Evolutionary conservation across 139 green algal species (phyloP).

Genomic region (Tetraselmis chui): DNA sequence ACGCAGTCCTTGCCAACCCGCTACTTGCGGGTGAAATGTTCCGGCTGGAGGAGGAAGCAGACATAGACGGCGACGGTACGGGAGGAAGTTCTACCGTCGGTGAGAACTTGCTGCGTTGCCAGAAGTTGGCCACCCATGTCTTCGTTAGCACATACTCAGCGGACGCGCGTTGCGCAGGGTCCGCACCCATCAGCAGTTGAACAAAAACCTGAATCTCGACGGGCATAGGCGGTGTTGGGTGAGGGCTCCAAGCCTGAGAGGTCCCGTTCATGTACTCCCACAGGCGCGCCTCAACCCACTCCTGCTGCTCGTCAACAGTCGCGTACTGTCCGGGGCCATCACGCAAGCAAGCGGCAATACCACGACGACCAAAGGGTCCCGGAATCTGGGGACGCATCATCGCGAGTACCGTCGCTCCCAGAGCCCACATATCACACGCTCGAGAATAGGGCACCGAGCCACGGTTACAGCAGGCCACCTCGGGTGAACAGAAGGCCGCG

Average conservation of each 20-base stretch:
- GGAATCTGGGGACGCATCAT: not conserved
- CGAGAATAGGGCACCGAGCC: not conserved
- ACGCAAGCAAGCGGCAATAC: not conserved
- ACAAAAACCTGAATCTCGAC: not conserved
- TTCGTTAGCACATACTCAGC: not conserved
- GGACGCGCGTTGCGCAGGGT: not conserved
- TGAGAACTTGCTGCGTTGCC: too few species aligned
- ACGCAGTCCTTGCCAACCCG: not conserved
- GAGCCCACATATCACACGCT: not conserved
- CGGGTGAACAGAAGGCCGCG: not conserved
- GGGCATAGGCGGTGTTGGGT: not conserved
- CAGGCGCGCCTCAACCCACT: not conserved
- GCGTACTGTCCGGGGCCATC: not conserved
- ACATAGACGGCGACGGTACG: too few species aligned
- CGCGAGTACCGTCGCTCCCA: not conserved
- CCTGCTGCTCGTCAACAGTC: not conserved
- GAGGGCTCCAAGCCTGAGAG: not conserved
- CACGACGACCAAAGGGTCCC: not conserved
- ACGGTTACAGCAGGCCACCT: not conserved
- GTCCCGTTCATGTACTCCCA: not conserved
- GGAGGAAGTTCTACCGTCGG: too few species aligned
- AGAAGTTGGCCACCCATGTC: not conserved
- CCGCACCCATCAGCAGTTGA: not conserved
- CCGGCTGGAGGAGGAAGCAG: not conserved
- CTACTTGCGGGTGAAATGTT: not conserved